A percentile compares a stretch with the other conserved stretches of the same genome.
phyloP scores from a whole-genome alignment of 129 eudicot genomes.

The Helianthus tuberosus region DNA sequence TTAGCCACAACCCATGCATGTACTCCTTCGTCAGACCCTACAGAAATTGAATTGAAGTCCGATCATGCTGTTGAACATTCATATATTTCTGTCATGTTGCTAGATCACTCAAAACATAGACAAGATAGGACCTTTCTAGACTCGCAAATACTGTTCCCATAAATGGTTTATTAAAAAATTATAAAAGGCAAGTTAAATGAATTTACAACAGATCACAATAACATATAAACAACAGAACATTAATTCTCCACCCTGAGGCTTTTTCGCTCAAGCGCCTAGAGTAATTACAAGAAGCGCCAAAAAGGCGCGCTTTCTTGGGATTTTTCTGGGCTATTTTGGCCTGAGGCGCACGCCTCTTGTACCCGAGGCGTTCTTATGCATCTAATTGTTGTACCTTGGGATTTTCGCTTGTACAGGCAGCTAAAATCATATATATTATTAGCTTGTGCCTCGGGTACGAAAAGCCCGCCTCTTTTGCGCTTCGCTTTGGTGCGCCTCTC shows the following conservation, averaged over 20 bases:
- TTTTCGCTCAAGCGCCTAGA: no score
- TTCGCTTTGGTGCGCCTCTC: no score
- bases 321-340: no score
- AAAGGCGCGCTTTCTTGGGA: no score
- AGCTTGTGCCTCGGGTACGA: no score
- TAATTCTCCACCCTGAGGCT: neutral
- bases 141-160: slow-evolving; percentile 5
- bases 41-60: neutral
- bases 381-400: no score
- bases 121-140: neutral
- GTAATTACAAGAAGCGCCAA: no score
- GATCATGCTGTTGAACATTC: slow-evolving; percentile 1
- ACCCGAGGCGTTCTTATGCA: no score
- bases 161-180: neutral
- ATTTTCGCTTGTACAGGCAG: no score
- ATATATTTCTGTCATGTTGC: slow-evolving; percentile 1
- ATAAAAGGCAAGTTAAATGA: neutral
- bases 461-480: no score
- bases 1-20: slow-evolving; percentile 99
- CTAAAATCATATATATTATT: no score
- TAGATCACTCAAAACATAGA: slow-evolving; percentile 20
- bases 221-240: neutral
- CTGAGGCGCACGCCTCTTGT: no score
- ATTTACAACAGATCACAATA: neutral
- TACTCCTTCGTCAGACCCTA: slow-evolving; percentile 96